Evolutionary conservation across 2,329 filamentous ascomycete species (phyloP), one percentile per base, ranked within the genome.

Genomic region (Aureobasidium mangrovei): DNA sequence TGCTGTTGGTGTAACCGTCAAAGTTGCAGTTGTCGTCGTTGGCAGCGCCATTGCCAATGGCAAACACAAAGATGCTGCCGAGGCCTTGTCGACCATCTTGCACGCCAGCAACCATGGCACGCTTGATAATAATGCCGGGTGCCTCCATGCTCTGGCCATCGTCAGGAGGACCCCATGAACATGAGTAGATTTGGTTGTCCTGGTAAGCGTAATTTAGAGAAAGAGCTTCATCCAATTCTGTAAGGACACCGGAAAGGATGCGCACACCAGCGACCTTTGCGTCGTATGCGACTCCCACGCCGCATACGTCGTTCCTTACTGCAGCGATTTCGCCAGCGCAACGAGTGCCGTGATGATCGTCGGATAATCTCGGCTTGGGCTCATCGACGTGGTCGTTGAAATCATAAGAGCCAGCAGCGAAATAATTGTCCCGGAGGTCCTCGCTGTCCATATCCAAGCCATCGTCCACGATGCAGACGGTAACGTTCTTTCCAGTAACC

Each of bases 1-100:
- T 98, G 67, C 91, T 96, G 75, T 98, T 98, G 57, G 93, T 98
- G 72, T 98, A 98, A 38, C 93, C 93, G 67, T 98, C 93, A 68
- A 98, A 98, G 69, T 98, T 98, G 78, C 93, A 98, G 71, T 98
- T 97, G 69, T 98, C 93, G 44, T 88, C 91, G 60, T 76, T 82
- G 3, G 77, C 76, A 7, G 91, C 94, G 56, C 93, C 93, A 65
- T 98, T 98, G 56, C 93, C 93, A 60, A 91, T 91, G 41, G 93
- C 93, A 70, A 98, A 98, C 53, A 98, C 93, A 65, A 90, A 98
- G 60, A 98, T 87, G 29, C 89, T 95, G 7, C 93, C 93, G 52
- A 84, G 82, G 3, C 90, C 88, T 47, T 74, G 77, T 49, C 93
- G 86, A 40, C 93, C 93, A 56, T 94, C 83, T 66, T 97, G 91